phyloP scores from a whole-genome alignment of 129 eudicot genomes.

The sunflower (Helianthus annuus) region HanXRQr2.0-SUNRISE NC_035436.2:116809663-116810162 shows the following conservation, averaged over 20 bases:
- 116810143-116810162: too few species aligned
- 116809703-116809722: conserved; percentile 56
- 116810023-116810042: too few species aligned
- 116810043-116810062: too few species aligned
- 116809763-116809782: conserved; percentile 34
- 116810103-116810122: too few species aligned
- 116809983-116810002: too few species aligned
- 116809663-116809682: conserved; percentile 65
- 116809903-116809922: neutral
- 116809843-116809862: conserved; percentile 35
- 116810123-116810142: too few species aligned
- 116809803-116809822: conserved; percentile 26
- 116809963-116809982: too few species aligned
- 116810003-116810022: too few species aligned
- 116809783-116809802: conserved; percentile 46
- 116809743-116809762: conserved; percentile 39
- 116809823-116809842: conserved; percentile 48
- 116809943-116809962: too few species aligned
- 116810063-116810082: too few species aligned
- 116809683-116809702: conserved; percentile 46
- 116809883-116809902: conserved; percentile 39
- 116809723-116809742: conserved; percentile 47
- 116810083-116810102: too few species aligned
- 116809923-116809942: too few species aligned
- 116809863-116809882: conserved; percentile 63